These are phyloP conservation scores for Ophiocordyceps australis DNA, from an alignment of 2,329 filamentous ascomycete genomes.

Conservation along the genomic window DNA sequence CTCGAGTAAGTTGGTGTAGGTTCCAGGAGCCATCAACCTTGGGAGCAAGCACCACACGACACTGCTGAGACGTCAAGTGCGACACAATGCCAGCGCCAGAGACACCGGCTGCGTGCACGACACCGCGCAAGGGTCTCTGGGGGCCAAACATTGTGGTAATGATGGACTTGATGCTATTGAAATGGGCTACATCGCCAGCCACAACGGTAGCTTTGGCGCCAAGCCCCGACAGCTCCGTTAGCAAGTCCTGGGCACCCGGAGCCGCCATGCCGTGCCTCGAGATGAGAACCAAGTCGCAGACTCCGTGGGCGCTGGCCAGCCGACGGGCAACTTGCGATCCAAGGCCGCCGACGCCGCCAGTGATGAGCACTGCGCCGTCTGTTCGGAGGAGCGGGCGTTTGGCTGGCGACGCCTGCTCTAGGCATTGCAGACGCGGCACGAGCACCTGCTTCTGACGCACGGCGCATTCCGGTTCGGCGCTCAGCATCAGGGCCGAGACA, in stretches of 20 bases:
- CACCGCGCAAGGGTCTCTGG: slow-evolving; percentile 2
- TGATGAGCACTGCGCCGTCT: slow-evolving; percentile 5
- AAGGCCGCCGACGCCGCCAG: slow-evolving; percentile 4
- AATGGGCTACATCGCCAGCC: slow-evolving; percentile 2
- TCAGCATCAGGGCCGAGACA: background rate
- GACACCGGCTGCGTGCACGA: slow-evolving; percentile 4
- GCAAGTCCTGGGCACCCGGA: slow-evolving; percentile 1
- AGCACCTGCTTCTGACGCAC: slow-evolving; percentile 3
- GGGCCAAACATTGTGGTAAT: slow-evolving; percentile 2
- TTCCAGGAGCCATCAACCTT: slow-evolving; percentile 16
- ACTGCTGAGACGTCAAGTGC: slow-evolving; percentile 14
- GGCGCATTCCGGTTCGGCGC: slow-evolving; percentile 3
- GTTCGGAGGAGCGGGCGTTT: slow-evolving; percentile 1
- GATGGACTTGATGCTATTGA: slow-evolving; percentile 1
- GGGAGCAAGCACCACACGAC: slow-evolving; percentile 6
- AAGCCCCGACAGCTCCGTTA: slow-evolving; percentile 2
- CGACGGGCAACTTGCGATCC: slow-evolving; percentile 3
- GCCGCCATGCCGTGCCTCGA: slow-evolving; percentile 3
- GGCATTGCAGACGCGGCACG: slow-evolving; percentile 3
- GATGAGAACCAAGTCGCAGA: slow-evolving; percentile 4
- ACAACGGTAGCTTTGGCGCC: slow-evolving; percentile 3
- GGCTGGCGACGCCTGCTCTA: background rate
- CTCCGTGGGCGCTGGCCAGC: slow-evolving; percentile 2
- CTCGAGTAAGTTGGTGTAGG: slow-evolving; percentile 8
- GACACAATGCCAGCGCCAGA: slow-evolving; percentile 4